Conservation (phyloP, 331 rosid genomes). For the Acacia concinna region DNA sequence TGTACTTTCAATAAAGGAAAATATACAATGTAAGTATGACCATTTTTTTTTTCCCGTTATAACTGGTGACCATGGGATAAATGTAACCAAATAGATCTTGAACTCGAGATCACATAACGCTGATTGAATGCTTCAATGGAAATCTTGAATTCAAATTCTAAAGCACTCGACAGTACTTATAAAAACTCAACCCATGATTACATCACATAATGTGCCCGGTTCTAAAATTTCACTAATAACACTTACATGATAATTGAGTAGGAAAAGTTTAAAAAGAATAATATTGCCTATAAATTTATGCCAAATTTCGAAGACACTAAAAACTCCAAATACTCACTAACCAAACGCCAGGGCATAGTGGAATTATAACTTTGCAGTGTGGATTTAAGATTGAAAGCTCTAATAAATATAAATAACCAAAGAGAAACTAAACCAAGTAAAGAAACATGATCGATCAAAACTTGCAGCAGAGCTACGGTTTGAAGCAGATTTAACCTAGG, state of each 20-base stretch:
- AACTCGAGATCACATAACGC: slow-evolving; percentile 25
- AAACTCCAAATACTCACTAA: not conserved
- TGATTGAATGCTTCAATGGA: not conserved
- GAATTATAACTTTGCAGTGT: no score
- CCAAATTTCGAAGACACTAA: not conserved
- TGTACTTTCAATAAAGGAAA: slow-evolving; percentile 13
- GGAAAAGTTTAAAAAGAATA: not conserved
- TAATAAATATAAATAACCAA: not conserved
- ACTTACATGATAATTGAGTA: not conserved
- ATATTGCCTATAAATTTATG: not conserved
- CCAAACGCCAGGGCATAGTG: not conserved
- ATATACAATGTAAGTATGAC: not conserved
- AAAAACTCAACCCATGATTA: slow-evolving; percentile 20
- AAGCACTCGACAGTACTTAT: slow-evolving; percentile 21
- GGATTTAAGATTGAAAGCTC: not conserved
- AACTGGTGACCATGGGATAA: not conserved
- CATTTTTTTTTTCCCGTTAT: not conserved
- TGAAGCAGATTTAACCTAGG: slow-evolving; percentile 9
- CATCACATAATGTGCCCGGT: not conserved
- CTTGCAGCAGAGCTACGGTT: slow-evolving; percentile 9
- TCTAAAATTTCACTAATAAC: slow-evolving; percentile 1
- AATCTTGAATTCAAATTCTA: slow-evolving; percentile 9
- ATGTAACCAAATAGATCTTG: not conserved
- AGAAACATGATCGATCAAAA: slow-evolving; percentile 15
- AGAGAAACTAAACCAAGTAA: slow-evolving; percentile 12